These are phyloP conservation scores for Globisporangium megalacanthum DNA, from an alignment of 352 stramenopile species.

Conservation along the genomic window DNA sequence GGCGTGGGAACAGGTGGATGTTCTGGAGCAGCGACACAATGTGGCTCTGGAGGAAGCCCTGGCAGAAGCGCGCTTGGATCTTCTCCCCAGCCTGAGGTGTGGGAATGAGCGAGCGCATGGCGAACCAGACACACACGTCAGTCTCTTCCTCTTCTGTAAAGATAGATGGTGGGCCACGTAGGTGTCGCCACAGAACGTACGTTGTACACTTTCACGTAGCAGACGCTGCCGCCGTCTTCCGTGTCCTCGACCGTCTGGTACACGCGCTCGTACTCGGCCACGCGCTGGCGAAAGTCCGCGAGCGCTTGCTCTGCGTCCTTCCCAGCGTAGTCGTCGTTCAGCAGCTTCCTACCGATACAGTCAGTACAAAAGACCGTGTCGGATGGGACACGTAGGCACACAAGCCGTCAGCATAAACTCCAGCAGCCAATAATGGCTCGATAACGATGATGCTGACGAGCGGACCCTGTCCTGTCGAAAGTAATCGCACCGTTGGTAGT, in stretches of 20 bases:
- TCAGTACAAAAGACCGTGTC: neutral
- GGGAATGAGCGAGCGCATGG: neutral
- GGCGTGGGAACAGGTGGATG: constrained; percentile 87
- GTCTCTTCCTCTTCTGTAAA: neutral
- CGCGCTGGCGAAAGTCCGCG: constrained; percentile 82
- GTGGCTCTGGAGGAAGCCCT: constrained; percentile 84
- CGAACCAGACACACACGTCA: neutral
- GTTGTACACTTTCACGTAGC: constrained; percentile 93
- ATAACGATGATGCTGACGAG: constrained; percentile 4
- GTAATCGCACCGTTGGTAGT: constrained; percentile 70
- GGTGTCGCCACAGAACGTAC: constrained; percentile 19
- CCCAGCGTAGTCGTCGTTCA: constrained; percentile 88
- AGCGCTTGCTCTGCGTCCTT: constrained; percentile 84
- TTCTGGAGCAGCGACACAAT: constrained; percentile 88
- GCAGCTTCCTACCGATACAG: constrained; percentile 37
- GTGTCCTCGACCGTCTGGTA: constrained; percentile 91
- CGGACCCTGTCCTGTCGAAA: neutral
- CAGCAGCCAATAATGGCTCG: neutral
- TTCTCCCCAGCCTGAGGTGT: constrained; percentile 72
- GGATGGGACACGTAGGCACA: too few relatives aligned
- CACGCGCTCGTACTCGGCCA: constrained; percentile 91
- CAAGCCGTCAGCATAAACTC: constrained; percentile 11
- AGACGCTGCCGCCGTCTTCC: constrained; percentile 67
- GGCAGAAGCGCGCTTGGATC: constrained; percentile 83
- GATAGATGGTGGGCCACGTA: neutral